Evolutionary conservation across 441 rosid species (phyloP).

Genomic region (Metrosideros polymorpha): DNA sequence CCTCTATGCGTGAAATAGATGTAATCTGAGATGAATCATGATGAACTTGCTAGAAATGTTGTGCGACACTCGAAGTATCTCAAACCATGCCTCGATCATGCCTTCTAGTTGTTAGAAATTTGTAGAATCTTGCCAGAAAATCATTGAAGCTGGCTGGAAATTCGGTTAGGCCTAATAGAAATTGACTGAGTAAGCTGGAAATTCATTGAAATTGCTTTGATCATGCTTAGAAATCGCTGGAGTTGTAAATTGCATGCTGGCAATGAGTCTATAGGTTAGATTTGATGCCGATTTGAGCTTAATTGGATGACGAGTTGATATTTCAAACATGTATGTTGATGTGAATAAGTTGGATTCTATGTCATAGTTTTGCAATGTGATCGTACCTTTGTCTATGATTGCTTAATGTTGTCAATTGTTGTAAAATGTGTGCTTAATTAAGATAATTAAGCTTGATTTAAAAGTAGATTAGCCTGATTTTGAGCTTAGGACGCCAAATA

Average conservation of each 20-base stretch:
- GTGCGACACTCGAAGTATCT: neutral
- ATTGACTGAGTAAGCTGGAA: neutral
- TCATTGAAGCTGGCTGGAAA: neutral
- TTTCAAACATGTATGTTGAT: neutral
- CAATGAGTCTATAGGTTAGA: neutral
- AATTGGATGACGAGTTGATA: neutral
- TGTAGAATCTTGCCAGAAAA: neutral
- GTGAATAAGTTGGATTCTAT: no score
- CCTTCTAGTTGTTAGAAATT: neutral
- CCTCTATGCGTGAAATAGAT: neutral
- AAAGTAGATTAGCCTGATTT: neutral
- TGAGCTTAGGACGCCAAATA: neutral
- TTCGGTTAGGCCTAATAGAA: neutral
- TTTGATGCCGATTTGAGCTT: neutral
- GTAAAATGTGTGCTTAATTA: neutral
- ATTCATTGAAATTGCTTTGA: neutral
- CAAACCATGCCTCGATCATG: neutral
- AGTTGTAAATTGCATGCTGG: neutral
- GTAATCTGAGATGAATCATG: neutral
- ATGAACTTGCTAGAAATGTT: neutral
- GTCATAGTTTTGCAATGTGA: neutral
- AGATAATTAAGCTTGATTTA: neutral
- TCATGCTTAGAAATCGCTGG: neutral
- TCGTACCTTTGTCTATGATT: neutral
- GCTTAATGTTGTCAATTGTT: neutral